Base-by-base conservation (phyloP, 805 yeast species). In the Lipomyces starkeyi region DNA sequence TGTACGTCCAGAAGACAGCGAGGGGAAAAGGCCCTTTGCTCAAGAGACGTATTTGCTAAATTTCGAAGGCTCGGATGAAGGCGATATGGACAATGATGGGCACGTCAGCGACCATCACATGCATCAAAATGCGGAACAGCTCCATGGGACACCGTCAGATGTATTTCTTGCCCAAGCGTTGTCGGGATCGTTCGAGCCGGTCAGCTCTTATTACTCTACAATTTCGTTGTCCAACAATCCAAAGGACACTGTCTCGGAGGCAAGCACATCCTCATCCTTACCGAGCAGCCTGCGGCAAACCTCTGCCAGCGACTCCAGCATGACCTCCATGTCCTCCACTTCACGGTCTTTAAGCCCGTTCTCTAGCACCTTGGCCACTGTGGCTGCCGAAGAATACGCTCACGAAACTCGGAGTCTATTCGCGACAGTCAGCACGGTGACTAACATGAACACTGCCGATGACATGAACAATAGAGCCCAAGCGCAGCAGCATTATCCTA, bases 401-500 rank as follows among this genome's bases (percentile, higher is more conserved):
- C 35, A 22, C 8, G 40, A 25, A 7, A 9, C 40, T 22, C 35
- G 40, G 17, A 13, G 43, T 49, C 20, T 29, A 8, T 29, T 20
- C 60, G 17, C 22, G 29, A 22, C 32, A 29, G 22, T 22, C n/a
- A 29, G 61, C 20, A 14, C 57, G 8, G 25, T 29, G 25, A 59
- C 34, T 61, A 59, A 5, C 57, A n/a, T 20, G 58, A 43, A 17
- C 57, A 25, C 9, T 32, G 62, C n/a, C n/a, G 43, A n/a, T n/a
- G 37, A 55, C 32, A 25, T 34, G 27, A 27, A 29, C 62, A 59
- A 29, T 43, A 17, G 49, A 43, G 49, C n/a, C 8, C 49, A 43
- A n/a, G 61, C 56, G 13, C 64, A 59, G 35, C 67, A 56, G 55
- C 37, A 60, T 17, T 64, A 59, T 34, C 67, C 67, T 22, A 49